phyloP scores from a whole-genome alignment of 441 rosid species.

The Pelargonium myrrhifolium region DNA sequence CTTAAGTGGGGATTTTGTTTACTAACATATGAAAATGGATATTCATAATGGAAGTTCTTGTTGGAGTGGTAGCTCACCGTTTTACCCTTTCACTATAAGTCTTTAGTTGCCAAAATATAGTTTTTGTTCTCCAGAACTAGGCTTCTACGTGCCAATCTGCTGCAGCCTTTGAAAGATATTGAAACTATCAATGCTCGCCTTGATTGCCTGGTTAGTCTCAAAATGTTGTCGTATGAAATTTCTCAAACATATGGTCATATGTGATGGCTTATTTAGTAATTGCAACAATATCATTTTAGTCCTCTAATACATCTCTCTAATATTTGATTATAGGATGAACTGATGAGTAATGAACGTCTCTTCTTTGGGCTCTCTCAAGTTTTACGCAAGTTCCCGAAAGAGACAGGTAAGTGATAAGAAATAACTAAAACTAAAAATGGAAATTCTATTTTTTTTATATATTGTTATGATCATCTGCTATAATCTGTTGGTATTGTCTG shows the following conservation, averaged over 20 bases:
- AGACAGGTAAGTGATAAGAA: conserved; percentile 55
- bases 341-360: conserved; percentile 89
- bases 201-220: conserved; percentile 84
- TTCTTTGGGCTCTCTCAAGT: conserved; percentile 96
- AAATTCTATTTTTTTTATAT: conserved; percentile 8
- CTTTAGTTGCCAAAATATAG: conserved; percentile 11
- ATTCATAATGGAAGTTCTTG: background rate
- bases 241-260: conserved; percentile 5
- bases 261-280: background rate
- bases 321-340: conserved; percentile 65
- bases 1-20: background rate
- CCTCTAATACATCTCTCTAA: conserved; percentile 18
- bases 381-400: conserved; percentile 92
- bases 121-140: conserved; percentile 68
- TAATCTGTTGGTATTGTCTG: conserved; percentile 20
- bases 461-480: conserved; percentile 2
- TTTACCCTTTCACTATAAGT: background rate
- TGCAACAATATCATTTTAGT: conserved; percentile 13
- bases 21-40: background rate
- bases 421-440: conserved; percentile 3
- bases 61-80: background rate
- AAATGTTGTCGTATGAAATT: conserved; percentile 17
- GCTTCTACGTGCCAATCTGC: conserved; percentile 93
- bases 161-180: conserved; percentile 95
- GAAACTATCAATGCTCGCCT: conserved; percentile 92